Evolutionary conservation across 176 grass and related monocot species (phyloP).

Genomic region (Ensete ventricosum): DNA sequence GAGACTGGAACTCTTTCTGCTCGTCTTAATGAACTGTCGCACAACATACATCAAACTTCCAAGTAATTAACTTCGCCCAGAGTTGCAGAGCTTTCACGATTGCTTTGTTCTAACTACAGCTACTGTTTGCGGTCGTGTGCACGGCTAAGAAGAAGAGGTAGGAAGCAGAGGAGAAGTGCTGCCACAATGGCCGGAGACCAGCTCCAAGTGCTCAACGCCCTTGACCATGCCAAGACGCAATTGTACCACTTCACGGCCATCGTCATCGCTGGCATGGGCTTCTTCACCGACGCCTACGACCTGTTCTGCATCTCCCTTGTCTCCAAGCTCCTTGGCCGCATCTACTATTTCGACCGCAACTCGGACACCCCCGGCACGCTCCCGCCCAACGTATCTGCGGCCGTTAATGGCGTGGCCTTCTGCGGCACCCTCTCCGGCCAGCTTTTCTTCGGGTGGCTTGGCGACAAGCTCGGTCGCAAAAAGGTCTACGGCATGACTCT

Average conservation of each 20-base stretch:
- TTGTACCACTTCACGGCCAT: slow-evolving; percentile 76
- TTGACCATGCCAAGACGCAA: slow-evolving; percentile 39
- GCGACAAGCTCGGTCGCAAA: slow-evolving; percentile 11
- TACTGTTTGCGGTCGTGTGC: neutral
- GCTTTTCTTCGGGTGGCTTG: slow-evolving; percentile 17
- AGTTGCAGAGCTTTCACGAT: neutral
- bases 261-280: slow-evolving; percentile 83
- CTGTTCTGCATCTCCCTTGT: slow-evolving; percentile 78
- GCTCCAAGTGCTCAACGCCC: neutral
- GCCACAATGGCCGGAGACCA: neutral
- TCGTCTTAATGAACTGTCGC: too few relatives aligned
- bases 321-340: slow-evolving; percentile 39
- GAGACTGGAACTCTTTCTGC: too few relatives aligned
- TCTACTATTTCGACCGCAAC: slow-evolving; percentile 26
- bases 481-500: slow-evolving; percentile 15
- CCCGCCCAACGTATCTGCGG: neutral
- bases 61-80: too few relatives aligned
- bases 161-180: neutral
- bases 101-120: neutral
- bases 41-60: too few relatives aligned
- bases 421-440: slow-evolving; percentile 12
- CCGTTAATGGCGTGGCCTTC: slow-evolving; percentile 11
- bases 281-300: slow-evolving; percentile 94
- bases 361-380: neutral
- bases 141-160: neutral